Base-by-base conservation (phyloP, 2,329 filamentous ascomycete species). In the Cercospora brassicicola region DNA sequence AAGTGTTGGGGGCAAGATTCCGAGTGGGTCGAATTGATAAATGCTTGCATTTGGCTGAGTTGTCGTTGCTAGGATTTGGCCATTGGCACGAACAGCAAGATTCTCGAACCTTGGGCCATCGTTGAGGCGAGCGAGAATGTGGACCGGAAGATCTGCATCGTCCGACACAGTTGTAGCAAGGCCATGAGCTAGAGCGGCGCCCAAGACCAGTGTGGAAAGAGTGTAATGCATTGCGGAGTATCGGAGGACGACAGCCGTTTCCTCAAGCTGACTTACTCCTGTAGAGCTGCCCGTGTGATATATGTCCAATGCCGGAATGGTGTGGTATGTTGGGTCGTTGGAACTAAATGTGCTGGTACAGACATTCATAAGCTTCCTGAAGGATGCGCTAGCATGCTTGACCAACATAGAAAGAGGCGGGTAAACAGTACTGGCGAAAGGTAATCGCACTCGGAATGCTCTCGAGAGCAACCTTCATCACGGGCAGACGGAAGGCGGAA, bases 11-110 rank as follows among this genome's bases (percentile, higher is more conserved):
- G 65, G 65, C 18, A 64, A 36, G n/a, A 67, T 67, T 4, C 36
- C 36, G 8, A 67, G 55, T 2, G 65, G 65, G 36, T 67, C 65
- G 18, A 67, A 36, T 42, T 64, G 65, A 26, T 64, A 67, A 33
- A 67, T 28, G 60, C 65, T 64, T 23, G 60, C 60, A 18, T 64
- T 67, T 13, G 65, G 65, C 9, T 33, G 36, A 18, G 65, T 64
- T 9, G 65, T 64, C 2, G 65, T 67, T 9, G 60, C 62, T 30
- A 67, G 30, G 13, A 67, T 57, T 31, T 67, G 65, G 55, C 65
- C 65, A 10, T 64, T 64, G 10, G 51, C 36, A 8, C 65, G 65
- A 23, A 67, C 31, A 18, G 59, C 61, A 18, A 67, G 39, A 33
- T 67, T 64, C 23, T 67, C 65, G 45, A 67, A 67, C 28, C 60